Conservation (phyloP, 2,329 filamentous ascomycete species). For the Sporothrix sp. region DNA sequence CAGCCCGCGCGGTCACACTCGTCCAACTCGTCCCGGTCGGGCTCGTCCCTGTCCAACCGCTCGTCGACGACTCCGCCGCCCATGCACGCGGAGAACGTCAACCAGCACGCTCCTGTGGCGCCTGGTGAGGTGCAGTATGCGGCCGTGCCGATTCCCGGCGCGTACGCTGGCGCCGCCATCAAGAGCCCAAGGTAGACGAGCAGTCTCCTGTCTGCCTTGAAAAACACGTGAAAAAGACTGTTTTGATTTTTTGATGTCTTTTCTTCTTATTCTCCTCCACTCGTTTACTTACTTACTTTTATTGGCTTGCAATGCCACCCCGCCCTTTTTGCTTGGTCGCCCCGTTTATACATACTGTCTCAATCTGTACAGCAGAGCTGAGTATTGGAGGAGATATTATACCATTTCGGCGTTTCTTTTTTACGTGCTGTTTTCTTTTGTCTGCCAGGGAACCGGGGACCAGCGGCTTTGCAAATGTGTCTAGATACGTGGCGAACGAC, state of each 20-base stretch:
- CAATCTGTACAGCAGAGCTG: conserved; percentile 13
- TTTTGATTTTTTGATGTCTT: no score
- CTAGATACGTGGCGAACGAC: no score
- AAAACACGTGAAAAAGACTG: neutral
- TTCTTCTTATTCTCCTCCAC: neutral
- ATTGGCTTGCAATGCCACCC: neutral
- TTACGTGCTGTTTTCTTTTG: conserved; percentile 1
- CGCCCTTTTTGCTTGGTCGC: conserved; percentile 7
- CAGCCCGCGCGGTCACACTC: conserved; percentile 4
- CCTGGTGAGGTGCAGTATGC: conserved; percentile 79
- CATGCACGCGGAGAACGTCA: conserved; percentile 34
- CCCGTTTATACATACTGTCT: conserved; percentile 12
- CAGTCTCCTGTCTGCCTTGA: neutral
- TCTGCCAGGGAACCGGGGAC: neutral
- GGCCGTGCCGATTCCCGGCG: conserved; percentile 77
- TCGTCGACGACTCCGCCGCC: conserved; percentile 21
- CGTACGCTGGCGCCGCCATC: conserved; percentile 54
- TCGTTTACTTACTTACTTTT: conserved; percentile 7
- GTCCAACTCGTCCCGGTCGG: conserved; percentile 5
- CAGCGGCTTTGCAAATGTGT: no score
- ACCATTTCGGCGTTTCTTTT: conserved; percentile 13
- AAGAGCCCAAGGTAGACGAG: conserved; percentile 35
- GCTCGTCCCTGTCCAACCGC: conserved; percentile 15
- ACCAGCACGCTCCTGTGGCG: conserved; percentile 58
- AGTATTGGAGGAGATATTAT: conserved; percentile 12